Evolutionary conservation across 805 yeast species (phyloP).

Genomic region (Candida suzukii): DNA sequence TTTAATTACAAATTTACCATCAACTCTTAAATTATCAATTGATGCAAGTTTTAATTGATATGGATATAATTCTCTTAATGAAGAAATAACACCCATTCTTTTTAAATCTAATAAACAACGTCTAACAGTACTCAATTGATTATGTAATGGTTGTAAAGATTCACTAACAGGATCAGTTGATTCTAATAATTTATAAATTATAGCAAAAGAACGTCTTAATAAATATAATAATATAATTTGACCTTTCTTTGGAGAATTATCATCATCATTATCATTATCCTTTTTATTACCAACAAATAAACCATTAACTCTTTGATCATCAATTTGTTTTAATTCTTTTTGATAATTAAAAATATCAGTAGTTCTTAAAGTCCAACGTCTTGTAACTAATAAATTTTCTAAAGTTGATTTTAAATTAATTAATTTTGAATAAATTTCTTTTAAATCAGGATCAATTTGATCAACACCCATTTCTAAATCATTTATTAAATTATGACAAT

Average conservation of each 20-base stretch:
- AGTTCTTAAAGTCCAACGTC: slow-evolving; percentile 96
- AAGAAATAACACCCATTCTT: slow-evolving; percentile 86
- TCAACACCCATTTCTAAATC: slow-evolving; percentile 51
- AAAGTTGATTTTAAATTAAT: slow-evolving; percentile 62
- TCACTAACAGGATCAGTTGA: slow-evolving; percentile 94
- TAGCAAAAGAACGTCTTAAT: slow-evolving; percentile 84
- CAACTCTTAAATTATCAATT: slow-evolving; percentile 76
- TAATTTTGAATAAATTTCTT: slow-evolving; percentile 56
- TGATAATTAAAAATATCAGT: slow-evolving; percentile 88
- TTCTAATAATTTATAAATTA: slow-evolving; percentile 82
- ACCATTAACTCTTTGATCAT: slow-evolving; percentile 61
- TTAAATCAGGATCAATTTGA: slow-evolving; percentile 43
- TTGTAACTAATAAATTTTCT: slow-evolving; percentile 79
- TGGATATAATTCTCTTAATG: slow-evolving; percentile 87
- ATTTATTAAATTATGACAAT: slow-evolving; percentile 66
- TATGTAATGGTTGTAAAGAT: slow-evolving; percentile 86
- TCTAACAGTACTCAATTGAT: slow-evolving; percentile 87
- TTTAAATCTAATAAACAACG: slow-evolving; percentile 85
- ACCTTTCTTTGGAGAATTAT: slow-evolving; percentile 32
- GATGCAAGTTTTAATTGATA: slow-evolving; percentile 92
- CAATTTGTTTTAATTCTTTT: slow-evolving; percentile 64
- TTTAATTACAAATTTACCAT: slow-evolving; percentile 87
- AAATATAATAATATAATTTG: slow-evolving; percentile 65
- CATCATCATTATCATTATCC: slow-evolving; percentile 7
- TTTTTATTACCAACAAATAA: slow-evolving; percentile 31